Evolutionary conservation across 1,139 yeast species (phyloP).

Genomic region (Taphrina flavorubra): DNA sequence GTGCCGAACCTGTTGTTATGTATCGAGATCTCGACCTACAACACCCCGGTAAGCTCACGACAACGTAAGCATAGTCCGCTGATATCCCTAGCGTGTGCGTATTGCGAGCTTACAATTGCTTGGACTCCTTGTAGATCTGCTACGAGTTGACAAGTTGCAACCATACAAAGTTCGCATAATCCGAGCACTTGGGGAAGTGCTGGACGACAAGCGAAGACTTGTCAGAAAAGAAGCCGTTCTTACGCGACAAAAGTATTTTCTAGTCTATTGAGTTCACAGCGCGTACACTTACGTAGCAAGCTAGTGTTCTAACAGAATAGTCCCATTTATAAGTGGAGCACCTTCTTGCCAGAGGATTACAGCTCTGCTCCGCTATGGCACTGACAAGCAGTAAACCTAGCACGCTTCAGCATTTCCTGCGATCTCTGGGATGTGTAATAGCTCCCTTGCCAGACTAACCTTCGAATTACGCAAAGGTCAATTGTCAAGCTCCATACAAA

Average conservation of each 20-base stretch:
- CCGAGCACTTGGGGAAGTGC: conserved; percentile 57
- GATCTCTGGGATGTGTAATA: no score
- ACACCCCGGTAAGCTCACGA: conserved; percentile 16
- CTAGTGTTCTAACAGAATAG: no score
- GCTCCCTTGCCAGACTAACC: no score
- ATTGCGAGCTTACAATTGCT: conserved; percentile 64
- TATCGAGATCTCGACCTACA: conserved; percentile 35
- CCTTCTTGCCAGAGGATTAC: no score
- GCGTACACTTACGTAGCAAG: no score
- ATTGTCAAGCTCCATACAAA: no score
- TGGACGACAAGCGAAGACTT: conserved; percentile 76
- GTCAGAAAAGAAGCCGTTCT: conserved; percentile 79
- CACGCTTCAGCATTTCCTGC: no score
- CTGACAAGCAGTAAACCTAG: no score
- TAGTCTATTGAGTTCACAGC: background rate
- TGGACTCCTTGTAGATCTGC: conserved; percentile 55
- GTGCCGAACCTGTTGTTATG: conserved; percentile 61
- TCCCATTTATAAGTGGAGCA: no score
- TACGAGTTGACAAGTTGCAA: conserved; percentile 56
- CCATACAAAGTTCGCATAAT: conserved; percentile 63
- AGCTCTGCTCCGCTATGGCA: no score
- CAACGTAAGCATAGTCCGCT: conserved; percentile 27
- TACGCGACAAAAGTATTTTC: conserved; percentile 72
- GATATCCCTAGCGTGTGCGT: conserved; percentile 59
- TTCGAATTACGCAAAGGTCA: no score